Evolutionary conservation across 257 asterid genomes (phyloP).

Genomic region (Rehmannia glutinosa): DNA sequence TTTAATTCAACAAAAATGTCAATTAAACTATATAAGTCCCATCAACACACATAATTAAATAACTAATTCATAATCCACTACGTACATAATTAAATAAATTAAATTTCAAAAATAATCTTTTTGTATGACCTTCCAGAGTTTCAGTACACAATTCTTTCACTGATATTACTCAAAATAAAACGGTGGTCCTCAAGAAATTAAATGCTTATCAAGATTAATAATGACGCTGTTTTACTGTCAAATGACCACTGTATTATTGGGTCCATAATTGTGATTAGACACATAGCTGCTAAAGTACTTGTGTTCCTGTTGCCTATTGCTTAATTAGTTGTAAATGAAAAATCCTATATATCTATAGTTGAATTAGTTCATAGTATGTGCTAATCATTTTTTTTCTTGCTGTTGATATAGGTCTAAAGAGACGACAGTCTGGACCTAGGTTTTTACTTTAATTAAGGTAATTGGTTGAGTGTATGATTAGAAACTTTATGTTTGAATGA

Average conservation of each 20-base stretch:
- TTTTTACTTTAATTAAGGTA: neutral
- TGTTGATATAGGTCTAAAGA: slow-evolving; percentile 14
- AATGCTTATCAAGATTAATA: slow-evolving; percentile 28
- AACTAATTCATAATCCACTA: too few species aligned
- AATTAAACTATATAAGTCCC: too few species aligned
- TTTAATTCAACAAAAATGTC: too few species aligned
- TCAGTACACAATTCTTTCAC: too few species aligned
- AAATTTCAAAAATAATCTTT: too few species aligned
- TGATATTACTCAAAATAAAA: neutral
- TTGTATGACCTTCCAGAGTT: too few species aligned
- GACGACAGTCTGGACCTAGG: slow-evolving; percentile 10
- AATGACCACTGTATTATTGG: slow-evolving; percentile 26
- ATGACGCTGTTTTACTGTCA: slow-evolving; percentile 23
- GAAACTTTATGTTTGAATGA: too few species aligned
- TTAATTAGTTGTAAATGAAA: slow-evolving; percentile 10
- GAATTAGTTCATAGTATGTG: neutral
- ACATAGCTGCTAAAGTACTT: slow-evolving; percentile 13
- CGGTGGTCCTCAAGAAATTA: slow-evolving; percentile 30
- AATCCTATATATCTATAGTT: slow-evolving; percentile 5
- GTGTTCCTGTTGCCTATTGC: neutral
- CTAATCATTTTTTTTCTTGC: slow-evolving; percentile 11
- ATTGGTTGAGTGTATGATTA: neutral
- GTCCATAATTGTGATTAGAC: slow-evolving; percentile 27
- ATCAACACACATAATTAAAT: too few species aligned
- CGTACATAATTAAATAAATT: too few species aligned